A percentile compares a stretch with the other conserved stretches of the same genome.
These are phyloP conservation scores for Sporisorium iseilematis-ciliati DNA, from an alignment of 1,284 basidiomycete species.

Conservation along the genomic window DNA sequence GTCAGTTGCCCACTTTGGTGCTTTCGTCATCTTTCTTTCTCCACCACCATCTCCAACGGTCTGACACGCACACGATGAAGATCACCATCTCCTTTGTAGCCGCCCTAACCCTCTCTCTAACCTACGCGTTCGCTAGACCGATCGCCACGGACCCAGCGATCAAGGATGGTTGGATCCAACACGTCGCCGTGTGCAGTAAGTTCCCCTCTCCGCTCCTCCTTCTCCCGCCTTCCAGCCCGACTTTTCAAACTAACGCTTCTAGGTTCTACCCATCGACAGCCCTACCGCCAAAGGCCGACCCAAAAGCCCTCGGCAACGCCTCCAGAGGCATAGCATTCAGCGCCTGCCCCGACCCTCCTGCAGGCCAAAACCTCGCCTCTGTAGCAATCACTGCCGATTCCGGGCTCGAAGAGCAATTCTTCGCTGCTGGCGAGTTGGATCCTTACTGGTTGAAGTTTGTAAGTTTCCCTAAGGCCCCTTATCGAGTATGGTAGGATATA, in stretches of 20 bases:
- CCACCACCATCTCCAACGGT: too few species aligned
- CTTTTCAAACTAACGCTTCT: not conserved
- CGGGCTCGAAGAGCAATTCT: slow-evolving; percentile 13
- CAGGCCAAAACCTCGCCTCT: not conserved
- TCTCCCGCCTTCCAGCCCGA: not conserved
- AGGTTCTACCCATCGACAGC: slow-evolving; percentile 4
- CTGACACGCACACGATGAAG: too few species aligned
- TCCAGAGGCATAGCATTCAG: slow-evolving; percentile 16
- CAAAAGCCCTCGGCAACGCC: slow-evolving; percentile 6
- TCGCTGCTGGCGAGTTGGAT: slow-evolving; percentile 1
- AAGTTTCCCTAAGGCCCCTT: not conserved
- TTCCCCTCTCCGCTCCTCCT: not conserved
- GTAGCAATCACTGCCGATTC: slow-evolving; percentile 4
- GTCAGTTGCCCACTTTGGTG: too few species aligned
- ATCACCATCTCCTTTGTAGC: too few species aligned
- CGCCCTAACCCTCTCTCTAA: too few species aligned
- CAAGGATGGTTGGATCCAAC: not conserved
- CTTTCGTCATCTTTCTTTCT: too few species aligned
- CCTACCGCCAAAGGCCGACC: slow-evolving; percentile 1
- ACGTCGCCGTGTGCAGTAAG: slow-evolving; percentile 33
- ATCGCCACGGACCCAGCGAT: too few species aligned
- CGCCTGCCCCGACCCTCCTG: not conserved
- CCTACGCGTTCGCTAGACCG: too few species aligned
- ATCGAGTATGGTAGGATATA: not conserved
- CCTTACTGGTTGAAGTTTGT: slow-evolving; percentile 15